Percentiles rank a stretch among this genome's conserved stretches.
Evolutionary conservation across 108 stramenopile genomes (phyloP).

Genomic region (Nannochloropsis gaditana): DNA sequence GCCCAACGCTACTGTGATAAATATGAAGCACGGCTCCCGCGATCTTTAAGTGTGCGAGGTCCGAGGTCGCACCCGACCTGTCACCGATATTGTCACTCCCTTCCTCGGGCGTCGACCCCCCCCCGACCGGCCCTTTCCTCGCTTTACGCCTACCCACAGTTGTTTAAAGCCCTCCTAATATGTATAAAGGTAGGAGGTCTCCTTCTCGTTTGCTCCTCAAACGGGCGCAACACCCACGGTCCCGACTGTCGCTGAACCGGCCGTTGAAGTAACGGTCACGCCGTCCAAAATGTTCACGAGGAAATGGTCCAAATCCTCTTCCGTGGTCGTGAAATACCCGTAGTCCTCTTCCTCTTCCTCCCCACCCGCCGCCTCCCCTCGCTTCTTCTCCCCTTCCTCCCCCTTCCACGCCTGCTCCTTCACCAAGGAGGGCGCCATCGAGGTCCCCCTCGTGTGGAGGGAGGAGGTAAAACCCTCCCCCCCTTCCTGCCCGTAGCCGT

Average conservation of each 20-base stretch:
- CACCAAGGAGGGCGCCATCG: neutral
- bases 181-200: too few species aligned
- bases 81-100: too few species aligned
- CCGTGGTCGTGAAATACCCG: neutral
- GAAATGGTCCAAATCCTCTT: neutral
- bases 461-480: neutral
- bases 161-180: too few species aligned
- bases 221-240: neutral
- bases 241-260: neutral
- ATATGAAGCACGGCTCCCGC: too few species aligned
- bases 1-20: too few species aligned
- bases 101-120: too few species aligned
- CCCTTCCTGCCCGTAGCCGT: neutral
- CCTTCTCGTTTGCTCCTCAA: too few species aligned
- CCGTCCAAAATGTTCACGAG: neutral
- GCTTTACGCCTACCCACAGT: too few species aligned
- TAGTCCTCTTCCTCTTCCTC: neutral
- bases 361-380: neutral
- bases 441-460: neutral
- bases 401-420: neutral
- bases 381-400: neutral
- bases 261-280: neutral
- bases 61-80: too few species aligned
- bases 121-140: too few species aligned
- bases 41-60: too few species aligned